Evolutionary conservation across 2,329 filamentous ascomycete genomes (phyloP), one percentile per base, ranked within the genome.

Genomic region (Chrysoporthe deuterocubensis): DNA sequence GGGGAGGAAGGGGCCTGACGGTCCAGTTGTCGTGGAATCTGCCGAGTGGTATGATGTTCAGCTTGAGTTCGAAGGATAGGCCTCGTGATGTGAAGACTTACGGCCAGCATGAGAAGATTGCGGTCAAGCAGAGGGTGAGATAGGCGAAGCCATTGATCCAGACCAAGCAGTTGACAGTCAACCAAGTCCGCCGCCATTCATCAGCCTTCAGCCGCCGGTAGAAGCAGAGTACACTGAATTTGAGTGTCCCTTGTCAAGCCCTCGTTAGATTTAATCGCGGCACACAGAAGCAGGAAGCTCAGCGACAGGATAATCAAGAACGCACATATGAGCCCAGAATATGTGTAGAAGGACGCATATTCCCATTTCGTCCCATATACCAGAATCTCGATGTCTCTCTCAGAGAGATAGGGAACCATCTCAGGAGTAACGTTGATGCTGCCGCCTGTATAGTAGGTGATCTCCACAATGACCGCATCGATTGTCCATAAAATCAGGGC

Each of bases 161-260:
- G 56, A 71, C 74, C 6, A 76, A 65, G 18, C 54, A 57, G 0
- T 50, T 42, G 11, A 74, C 64, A 0, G 71, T 73, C 37, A 66
- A 59, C 16, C 44, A 56, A 3, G 63, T 66, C n/a, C 56, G 63
- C n/a, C 58, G 40, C 63, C 67, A 68, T 71, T 73, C 34, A 40
- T 73, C 67, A 1, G 73, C 64, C 1, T 73, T 74, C 1, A 76
- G 64, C 7, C 74, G 72, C 21, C 71, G 71, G 43, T 75, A 76
- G 62, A 76, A 76, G 67, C 73, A 74, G 3, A 76, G 63, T 0
- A 75, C 72, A 7, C 70, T 71, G 50, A 75, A 74, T 66, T 76
- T 76, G 7, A 76, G 37, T 3, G 71, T 67, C 74, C 74, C 74
- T 75, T 32, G 1, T 8, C 1, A 4, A 11, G 7, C 3, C 2